Conservation (phyloP, 1,139 yeast genomes). For the Saccharomyces uvarum region DNA sequence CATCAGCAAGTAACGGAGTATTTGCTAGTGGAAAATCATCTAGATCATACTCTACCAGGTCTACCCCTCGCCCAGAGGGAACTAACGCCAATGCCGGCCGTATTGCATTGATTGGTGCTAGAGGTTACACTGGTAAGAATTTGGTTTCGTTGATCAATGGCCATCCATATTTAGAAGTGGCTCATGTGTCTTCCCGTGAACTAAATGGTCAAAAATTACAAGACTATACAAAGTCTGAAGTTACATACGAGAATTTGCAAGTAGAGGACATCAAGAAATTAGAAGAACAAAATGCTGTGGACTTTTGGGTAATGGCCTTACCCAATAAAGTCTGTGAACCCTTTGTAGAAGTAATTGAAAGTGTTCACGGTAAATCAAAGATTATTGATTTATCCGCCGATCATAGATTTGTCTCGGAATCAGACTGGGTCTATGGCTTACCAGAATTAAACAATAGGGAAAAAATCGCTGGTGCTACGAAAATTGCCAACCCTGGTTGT, state of each 20-base stretch:
- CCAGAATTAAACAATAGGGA: slow-evolving; percentile 70
- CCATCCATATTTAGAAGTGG: slow-evolving; percentile 80
- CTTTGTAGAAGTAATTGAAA: slow-evolving; percentile 86
- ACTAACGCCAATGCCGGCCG: slow-evolving; percentile 51
- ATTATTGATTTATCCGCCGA: slow-evolving; percentile 93
- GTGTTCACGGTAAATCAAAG: slow-evolving; percentile 55
- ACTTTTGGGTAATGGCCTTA: slow-evolving; percentile 98
- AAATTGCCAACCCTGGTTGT: slow-evolving; percentile 95
- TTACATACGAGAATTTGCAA: slow-evolving; percentile 77
- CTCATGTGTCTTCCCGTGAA: slow-evolving; percentile 95
- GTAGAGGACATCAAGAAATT: slow-evolving; percentile 75
- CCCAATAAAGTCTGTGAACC: slow-evolving; percentile 98
- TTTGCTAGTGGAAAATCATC: slow-evolving; percentile 32
- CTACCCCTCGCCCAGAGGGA: slow-evolving; percentile 71
- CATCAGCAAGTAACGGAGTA: slow-evolving; percentile 22
- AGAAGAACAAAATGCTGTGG: slow-evolving; percentile 72
- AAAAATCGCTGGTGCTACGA: slow-evolving; percentile 61
- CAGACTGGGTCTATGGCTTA: slow-evolving; percentile 87
- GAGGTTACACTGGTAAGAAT: slow-evolving; percentile 96
- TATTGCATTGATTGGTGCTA: slow-evolving; percentile 94
- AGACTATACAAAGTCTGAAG: slow-evolving; percentile 76
- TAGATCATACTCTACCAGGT: slow-evolving; percentile 35
- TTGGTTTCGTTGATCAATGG: slow-evolving; percentile 75
- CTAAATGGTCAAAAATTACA: slow-evolving; percentile 76
- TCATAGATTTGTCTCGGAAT: slow-evolving; percentile 82